Base-by-base conservation (phyloP, 1,139 yeast genomes). In the Taiozyma sp. region DNA sequence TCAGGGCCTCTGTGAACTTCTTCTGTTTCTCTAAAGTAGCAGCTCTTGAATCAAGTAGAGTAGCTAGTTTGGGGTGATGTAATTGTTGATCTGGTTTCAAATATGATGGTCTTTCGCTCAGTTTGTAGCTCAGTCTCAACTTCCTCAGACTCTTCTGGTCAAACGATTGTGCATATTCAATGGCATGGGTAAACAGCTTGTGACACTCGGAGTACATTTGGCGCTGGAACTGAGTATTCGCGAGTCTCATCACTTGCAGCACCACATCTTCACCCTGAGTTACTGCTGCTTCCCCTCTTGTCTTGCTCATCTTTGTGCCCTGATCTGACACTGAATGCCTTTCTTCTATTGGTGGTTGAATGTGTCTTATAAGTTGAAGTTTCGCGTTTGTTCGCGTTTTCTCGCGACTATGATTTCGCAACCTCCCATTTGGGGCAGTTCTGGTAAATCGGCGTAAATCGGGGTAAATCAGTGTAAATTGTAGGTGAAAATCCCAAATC, bases 1-100 rank as follows among this genome's bases (percentile, higher is more conserved):
- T 58, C 44, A 78, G 60, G 0, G 88, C 84, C 27, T 65, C 65
- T 0, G 64, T 65, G 2, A 66, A 44, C 19, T 72, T 68, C 2
- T 70, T 69, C 48, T 81, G 54, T 59, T 80, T 83, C 59, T 81
- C 84, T 62, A 70, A 74, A 0, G 84, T 75, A 0, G 89, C 87
- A 2, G 87, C 81, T 29, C 87, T 62, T 50, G 68, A 66, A 53
- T 75, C 80, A 36, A 74, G 57, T 16, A 75, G 39, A 10, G 66
- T 60, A 2, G 60, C 58, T 16, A 66, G 58, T 55, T 59, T 61
- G 1, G 74, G 74, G 51, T 70, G 74, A 42, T 60, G 46, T 2
- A 52, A 22, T 19, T 30, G 32, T 12, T 54, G 60, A 47, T 34
- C 58, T 8, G 29, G 30, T 8, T 28, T 44, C 14, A 41, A 13